phyloP scores from a whole-genome alignment of 208 protist species.

The Crithidia expoeki region DNA sequence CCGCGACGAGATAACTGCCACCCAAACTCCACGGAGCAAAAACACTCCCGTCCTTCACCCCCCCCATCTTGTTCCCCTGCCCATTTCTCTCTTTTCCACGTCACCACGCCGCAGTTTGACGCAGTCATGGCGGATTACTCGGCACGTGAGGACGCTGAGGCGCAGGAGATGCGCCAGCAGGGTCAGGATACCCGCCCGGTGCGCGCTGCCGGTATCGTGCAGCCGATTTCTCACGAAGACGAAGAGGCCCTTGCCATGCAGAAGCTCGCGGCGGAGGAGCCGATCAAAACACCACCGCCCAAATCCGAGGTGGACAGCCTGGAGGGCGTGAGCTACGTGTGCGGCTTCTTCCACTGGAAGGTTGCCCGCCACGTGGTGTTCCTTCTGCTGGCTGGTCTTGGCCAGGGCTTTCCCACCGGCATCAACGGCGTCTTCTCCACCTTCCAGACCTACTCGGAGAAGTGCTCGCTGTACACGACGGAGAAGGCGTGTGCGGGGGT shows the following conservation, averaged over 20 bases:
- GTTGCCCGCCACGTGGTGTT: constrained; percentile 16
- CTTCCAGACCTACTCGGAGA: constrained; percentile 16
- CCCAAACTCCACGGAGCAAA: background rate
- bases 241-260: constrained; percentile 18
- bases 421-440: constrained; percentile 18
- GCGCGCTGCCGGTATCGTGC: constrained; percentile 20
- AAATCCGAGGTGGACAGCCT: constrained; percentile 17
- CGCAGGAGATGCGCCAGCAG: constrained; percentile 13
- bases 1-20: background rate
- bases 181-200: background rate
- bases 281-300: background rate
- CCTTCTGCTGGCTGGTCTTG: constrained; percentile 7
- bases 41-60: background rate
- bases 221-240: constrained; percentile 14
- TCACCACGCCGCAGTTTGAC: no score
- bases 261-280: constrained; percentile 7
- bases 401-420: constrained; percentile 17
- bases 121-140: no score
- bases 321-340: constrained; percentile 16
- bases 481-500: constrained; percentile 8
- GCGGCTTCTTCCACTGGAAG: constrained; percentile 20
- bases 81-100: no score
- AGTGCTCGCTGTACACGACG: constrained; percentile 21
- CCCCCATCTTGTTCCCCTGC: no score
- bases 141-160: constrained; percentile 7